Evolutionary conservation across 441 rosid genomes (phyloP).

Genomic region (Gossypium schwendimanii): DNA sequence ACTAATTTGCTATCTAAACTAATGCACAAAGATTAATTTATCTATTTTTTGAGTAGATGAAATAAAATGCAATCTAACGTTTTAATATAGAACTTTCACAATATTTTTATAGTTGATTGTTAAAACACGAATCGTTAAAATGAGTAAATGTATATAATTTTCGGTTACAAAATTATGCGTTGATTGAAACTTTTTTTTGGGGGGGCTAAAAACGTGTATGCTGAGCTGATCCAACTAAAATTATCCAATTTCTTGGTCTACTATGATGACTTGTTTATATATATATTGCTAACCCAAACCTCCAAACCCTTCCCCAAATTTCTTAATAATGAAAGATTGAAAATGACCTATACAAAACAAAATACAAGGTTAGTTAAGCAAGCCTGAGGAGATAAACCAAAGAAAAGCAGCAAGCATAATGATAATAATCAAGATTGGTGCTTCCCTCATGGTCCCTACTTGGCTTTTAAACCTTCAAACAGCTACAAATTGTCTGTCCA

Average conservation of each 20-base stretch:
- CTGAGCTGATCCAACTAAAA: neutral
- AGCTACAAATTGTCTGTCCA: conserved; percentile 14
- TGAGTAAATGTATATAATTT: neutral
- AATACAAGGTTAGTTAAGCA: conserved; percentile 10
- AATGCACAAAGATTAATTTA: no score
- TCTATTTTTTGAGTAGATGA: no score
- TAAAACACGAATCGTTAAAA: no score
- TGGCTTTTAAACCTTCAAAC: neutral
- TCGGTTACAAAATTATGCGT: neutral
- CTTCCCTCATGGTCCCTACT: conserved; percentile 22
- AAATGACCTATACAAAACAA: neutral
- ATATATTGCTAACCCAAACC: neutral
- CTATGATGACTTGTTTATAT: neutral
- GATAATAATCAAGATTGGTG: conserved; percentile 11
- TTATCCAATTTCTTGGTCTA: neutral
- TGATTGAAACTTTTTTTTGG: neutral
- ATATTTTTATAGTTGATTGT: no score
- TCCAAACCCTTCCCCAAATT: neutral
- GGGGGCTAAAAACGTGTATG: neutral
- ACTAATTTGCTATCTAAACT: no score
- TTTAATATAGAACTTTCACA: no score
- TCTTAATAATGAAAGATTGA: conserved; percentile 3
- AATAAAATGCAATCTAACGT: neutral
- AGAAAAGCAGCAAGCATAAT: neutral
- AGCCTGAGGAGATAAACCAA: conserved; percentile 15